Base-by-base conservation (phyloP, 2,329 filamentous ascomycete genomes). In the Sporothrix dimorphospora region DNA sequence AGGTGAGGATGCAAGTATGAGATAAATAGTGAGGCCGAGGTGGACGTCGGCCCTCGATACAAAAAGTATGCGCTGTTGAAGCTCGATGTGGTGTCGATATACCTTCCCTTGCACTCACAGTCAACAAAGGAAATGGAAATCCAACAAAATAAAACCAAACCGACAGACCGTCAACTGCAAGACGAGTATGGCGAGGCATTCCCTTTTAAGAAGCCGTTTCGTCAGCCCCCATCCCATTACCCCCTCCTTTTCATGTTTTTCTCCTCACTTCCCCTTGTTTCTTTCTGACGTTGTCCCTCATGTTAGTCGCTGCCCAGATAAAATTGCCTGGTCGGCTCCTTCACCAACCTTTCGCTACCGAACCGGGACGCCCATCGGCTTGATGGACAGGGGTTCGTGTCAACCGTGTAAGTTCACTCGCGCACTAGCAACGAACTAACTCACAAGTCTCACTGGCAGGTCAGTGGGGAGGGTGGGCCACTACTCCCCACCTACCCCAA, bases 311-410 rank as follows among this genome's bases (percentile, higher is more conserved):
- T 42, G 38, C 59, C 38, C 38, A 65, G 21, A n/a, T n/a, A 59
- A 59, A 40, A 34, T 24, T 19, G 24, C 14, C 12, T 63, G 59
- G 59, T 66, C 63, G 63, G 63, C 63, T 66, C 24, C 63, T 66
- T 34, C 3, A 30, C 21, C 24, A 49, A 30, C 6, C 9, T 24
- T 49, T 49, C 42, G 63, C 63, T 66, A 42, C 63, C 24, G 63
- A 66, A 66, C 42, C 63, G 63, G 49, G 9, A 49, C n/a, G 24
- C 2, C 24, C 61, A 66, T 67, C 63, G 63, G 63, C 63, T 67
- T 30, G 63, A 67, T 67, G 63, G 27, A 67, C 63, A 67, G 63
- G 42, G 63, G 63, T 19, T 40, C 42, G 6, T 14, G 65, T 38
- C 30, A 66, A 34, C 42, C 63, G 42, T 66, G 63, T 49, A 66